Base-by-base conservation (phyloP, 1,139 yeast species). In the Candida tropicalis region DNA sequence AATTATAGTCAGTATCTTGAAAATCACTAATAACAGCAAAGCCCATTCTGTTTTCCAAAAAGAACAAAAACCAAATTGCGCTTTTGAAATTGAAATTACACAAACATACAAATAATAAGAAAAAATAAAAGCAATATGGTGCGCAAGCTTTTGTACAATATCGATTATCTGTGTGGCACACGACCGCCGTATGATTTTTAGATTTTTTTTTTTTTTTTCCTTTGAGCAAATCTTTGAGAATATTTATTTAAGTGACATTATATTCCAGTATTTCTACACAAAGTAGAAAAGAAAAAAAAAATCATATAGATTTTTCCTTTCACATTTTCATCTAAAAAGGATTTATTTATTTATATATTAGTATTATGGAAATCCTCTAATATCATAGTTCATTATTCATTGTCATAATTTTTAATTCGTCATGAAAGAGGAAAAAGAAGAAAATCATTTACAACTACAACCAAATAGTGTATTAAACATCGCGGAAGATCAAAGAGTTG, bases 401-500 rank as follows among this genome's bases (percentile, higher is more conserved):
- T 10, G n/a, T 15, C 10, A 5, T 26, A n/a, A n/a, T 11, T 11
- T 20, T 18, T 31, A 17, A 10, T 17, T 12, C 8, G 13, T 11
- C 24, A 31, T 18, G 35, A 31, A 31, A 29, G 9, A 13, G 11
- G 35, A 31, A 20, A 24, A 18, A 11, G 4, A 17, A 11, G 23
- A 20, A 20, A 20, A 20, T 4, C 20, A 5, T 4, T n/a, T 8
- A 35, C 38, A 24, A 13, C 29, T 13, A 35, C 31, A 39, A 27
- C 42, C 41, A 24, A 41, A 49, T 11, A 44, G 55, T 16, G 51
- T 58, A 8, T 51, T 62, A 17, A 52, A 48, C 29, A 56, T 62
- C 2, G 56, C 56, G 5, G 54, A 53, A 5, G 48, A 50, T 1
- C 54, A 64, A 11, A 47, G 70, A 41, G 68, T 68, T 0, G 58